phyloP scores from a whole-genome alignment of 2,329 filamentous ascomycete species.

The Cladosporium halotolerans region DNA sequence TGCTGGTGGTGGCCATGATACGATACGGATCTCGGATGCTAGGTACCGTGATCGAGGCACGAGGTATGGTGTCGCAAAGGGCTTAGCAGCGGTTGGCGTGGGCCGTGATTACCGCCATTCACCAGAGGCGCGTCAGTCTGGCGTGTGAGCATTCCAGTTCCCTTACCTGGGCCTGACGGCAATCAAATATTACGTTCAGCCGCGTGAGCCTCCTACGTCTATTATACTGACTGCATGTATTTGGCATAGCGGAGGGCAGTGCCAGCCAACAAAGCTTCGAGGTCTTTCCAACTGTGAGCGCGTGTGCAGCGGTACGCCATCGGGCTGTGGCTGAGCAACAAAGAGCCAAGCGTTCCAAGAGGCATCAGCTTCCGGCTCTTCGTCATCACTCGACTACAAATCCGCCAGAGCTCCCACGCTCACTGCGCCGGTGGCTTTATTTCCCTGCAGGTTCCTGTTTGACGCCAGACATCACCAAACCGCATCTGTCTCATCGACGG shows the following conservation, averaged over 20 bases:
- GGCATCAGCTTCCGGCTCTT: conserved; percentile 1
- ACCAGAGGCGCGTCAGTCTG: background rate
- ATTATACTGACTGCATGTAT: too few species aligned
- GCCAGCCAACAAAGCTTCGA: too few species aligned
- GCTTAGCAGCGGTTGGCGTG: conserved; percentile 2
- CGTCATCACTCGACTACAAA: conserved; percentile 7
- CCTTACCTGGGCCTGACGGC: background rate
- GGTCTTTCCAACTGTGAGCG: too few species aligned
- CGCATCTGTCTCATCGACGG: background rate
- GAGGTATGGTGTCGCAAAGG: background rate
- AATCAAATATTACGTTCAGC: too few species aligned
- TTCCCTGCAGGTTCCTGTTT: background rate
- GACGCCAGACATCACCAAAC: background rate
- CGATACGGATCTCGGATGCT: too few species aligned
- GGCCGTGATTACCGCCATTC: background rate
- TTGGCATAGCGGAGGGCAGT: background rate
- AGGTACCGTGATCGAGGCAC: too few species aligned
- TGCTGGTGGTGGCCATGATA: background rate
- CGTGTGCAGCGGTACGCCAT: too few species aligned
- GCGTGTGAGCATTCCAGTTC: background rate
- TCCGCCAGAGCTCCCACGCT: background rate
- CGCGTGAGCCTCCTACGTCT: too few species aligned
- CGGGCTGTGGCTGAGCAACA: conserved; percentile 7
- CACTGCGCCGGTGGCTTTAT: background rate
- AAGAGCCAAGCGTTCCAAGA: conserved; percentile 3